Evolutionary conservation across 768 basidiomycete species (phyloP).

Genomic region (Macrolepiota albuminosa): DNA sequence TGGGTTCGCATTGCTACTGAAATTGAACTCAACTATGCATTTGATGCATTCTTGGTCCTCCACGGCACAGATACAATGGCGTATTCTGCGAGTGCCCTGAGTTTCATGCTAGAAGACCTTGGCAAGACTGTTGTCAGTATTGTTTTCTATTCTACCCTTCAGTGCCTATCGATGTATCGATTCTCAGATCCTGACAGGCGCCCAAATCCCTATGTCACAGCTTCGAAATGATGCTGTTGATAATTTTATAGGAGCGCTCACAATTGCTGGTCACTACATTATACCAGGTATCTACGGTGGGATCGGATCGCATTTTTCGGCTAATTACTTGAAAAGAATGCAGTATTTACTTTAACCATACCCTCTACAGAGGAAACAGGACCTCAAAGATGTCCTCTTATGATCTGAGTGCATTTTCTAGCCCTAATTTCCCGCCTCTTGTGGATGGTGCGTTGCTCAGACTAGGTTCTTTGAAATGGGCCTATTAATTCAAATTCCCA

Average conservation of each 20-base stretch:
- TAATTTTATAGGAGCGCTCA: conserved; percentile 84
- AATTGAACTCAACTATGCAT: conserved; percentile 89
- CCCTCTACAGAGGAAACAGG: conserved; percentile 80
- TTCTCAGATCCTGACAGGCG: conserved; percentile 81
- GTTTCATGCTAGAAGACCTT: conserved; percentile 88
- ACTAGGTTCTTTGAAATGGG: background rate
- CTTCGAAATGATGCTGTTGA: conserved; percentile 93
- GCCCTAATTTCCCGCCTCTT: conserved; percentile 78
- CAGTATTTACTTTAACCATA: conserved; percentile 87
- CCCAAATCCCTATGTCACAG: conserved; percentile 89
- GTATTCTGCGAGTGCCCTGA: conserved; percentile 83
- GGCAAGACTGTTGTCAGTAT: conserved; percentile 78
- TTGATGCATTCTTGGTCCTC: conserved; percentile 87
- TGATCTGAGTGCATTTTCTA: conserved; percentile 79
- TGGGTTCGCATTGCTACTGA: conserved; percentile 91
- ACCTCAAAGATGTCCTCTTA: conserved; percentile 80
- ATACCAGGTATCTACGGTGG: conserved; percentile 63
- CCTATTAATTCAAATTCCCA: conserved; percentile 5
- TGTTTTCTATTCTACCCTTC: background rate
- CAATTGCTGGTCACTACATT: conserved; percentile 86
- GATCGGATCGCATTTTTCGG: background rate
- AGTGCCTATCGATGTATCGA: background rate
- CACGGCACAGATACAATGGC: conserved; percentile 94
- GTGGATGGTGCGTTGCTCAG: conserved; percentile 59
- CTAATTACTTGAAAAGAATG: conserved; percentile 48